These are phyloP conservation scores for Sclerotinia glacialis DNA, from an alignment of 2,329 filamentous ascomycete genomes.

Conservation along the genomic window DNA sequence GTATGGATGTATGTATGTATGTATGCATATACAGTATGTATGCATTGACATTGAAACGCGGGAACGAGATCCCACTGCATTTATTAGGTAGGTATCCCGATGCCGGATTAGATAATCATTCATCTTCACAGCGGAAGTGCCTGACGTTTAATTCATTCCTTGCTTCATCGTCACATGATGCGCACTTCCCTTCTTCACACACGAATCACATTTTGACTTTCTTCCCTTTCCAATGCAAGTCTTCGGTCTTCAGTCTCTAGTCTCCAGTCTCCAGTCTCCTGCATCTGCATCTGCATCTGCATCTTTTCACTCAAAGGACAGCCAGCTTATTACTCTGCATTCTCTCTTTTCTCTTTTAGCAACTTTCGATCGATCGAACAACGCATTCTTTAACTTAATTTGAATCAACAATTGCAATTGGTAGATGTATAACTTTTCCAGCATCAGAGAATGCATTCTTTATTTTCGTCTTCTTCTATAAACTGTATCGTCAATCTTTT, in stretches of 20 bases:
- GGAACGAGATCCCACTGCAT: background rate
- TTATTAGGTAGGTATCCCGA: background rate
- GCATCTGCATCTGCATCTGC: too few species aligned
- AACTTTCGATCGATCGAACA: constrained; percentile 20
- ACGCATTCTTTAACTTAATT: constrained; percentile 11
- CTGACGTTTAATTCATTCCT: background rate
- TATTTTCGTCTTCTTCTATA: constrained; percentile 13
- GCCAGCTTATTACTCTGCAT: background rate
- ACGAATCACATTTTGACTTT: constrained; percentile 15
- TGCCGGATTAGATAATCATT: background rate
- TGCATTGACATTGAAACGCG: background rate
- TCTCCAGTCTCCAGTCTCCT: too few species aligned
- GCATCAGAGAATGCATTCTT: constrained; percentile 13
- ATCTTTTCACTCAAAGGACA: background rate
- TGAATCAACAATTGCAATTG: constrained; percentile 19
- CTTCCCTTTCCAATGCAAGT: background rate
- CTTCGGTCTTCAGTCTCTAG: too few species aligned
- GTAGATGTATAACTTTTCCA: constrained; percentile 11
- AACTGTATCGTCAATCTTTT: constrained; percentile 6
- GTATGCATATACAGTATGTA: too few species aligned
- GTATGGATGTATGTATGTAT: too few species aligned
- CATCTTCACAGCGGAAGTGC: background rate
- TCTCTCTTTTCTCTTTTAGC: background rate
- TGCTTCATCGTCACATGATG: constrained; percentile 1
- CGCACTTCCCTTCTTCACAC: background rate